Evolutionary conservation across 2,329 filamentous ascomycete species (phyloP).

Genomic region (Metarhizium guizhouense): DNA sequence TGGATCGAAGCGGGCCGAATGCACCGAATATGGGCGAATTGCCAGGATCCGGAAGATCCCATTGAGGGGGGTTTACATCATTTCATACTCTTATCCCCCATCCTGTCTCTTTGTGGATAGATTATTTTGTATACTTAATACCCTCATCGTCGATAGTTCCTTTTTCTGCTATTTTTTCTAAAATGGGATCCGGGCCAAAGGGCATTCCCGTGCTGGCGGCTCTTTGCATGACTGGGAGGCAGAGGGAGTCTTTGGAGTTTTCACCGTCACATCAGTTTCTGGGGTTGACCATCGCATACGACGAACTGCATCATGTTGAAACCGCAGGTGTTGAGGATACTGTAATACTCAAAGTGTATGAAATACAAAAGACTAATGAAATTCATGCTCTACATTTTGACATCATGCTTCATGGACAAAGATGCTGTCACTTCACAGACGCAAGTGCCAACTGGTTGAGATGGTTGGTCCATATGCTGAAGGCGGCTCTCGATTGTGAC

Average conservation of each 20-base stretch:
- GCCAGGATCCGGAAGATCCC: background rate
- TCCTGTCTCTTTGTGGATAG: background rate
- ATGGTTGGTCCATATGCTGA: too few relatives aligned
- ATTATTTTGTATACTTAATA: background rate
- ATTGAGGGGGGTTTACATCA: background rate
- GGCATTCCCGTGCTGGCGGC: background rate
- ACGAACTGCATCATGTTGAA: background rate
- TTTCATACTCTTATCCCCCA: background rate
- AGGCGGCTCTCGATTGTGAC: too few relatives aligned
- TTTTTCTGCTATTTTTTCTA: background rate
- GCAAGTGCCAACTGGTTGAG: too few relatives aligned
- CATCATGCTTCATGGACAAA: too few relatives aligned
- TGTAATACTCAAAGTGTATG: background rate
- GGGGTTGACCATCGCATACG: background rate
- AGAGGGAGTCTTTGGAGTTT: background rate
- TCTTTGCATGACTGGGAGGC: background rate
- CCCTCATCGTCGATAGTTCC: background rate
- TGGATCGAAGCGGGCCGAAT: slow-evolving; percentile 43
- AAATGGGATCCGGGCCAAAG: background rate
- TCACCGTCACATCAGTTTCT: background rate
- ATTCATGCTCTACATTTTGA: too few relatives aligned
- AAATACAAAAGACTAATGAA: background rate
- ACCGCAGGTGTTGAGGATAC: background rate
- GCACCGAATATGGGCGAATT: slow-evolving; percentile 21
- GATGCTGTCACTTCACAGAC: too few relatives aligned